Percentiles rank a stretch among this genome's conserved stretches.
Conservation (phyloP, 257 asterid species). For the Lavandula angustifolia region DNA sequence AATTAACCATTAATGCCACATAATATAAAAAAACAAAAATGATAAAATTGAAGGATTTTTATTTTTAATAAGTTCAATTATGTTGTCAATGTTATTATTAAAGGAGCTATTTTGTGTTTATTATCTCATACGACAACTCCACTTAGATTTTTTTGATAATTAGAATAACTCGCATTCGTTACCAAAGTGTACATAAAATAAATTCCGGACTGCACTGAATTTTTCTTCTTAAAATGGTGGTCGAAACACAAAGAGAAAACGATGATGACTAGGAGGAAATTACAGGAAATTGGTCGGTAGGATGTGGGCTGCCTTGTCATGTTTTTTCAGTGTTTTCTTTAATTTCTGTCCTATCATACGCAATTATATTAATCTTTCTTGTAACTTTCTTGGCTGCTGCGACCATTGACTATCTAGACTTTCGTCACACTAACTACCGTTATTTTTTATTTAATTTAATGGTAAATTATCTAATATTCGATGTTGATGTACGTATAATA, state of each 20-base stretch:
- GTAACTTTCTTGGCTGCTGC: constrained; percentile 46
- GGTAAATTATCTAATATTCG: not conserved
- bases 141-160: too few species aligned
- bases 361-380: not conserved
- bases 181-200: too few species aligned
- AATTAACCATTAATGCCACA: too few species aligned
- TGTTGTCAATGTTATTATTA: too few species aligned
- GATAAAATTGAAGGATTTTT: too few species aligned
- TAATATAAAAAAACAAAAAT: too few species aligned
- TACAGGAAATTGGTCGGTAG: constrained; percentile 21
- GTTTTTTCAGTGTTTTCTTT: not conserved
- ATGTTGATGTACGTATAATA: not conserved
- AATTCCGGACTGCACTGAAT: too few species aligned
- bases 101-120: too few species aligned
- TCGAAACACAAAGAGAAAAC: not conserved
- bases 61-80: too few species aligned
- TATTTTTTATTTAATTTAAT: not conserved
- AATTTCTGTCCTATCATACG: not conserved
- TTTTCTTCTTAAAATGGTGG: not conserved
- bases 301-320: not conserved
- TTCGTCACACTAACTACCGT: not conserved
- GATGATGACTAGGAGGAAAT: not conserved
- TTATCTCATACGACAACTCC: too few species aligned
- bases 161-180: too few species aligned
- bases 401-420: constrained; percentile 31